Evolutionary conservation across 495 filamentous ascomycete species (phyloP).

Genomic region (Penicillium chermesinum): DNA sequence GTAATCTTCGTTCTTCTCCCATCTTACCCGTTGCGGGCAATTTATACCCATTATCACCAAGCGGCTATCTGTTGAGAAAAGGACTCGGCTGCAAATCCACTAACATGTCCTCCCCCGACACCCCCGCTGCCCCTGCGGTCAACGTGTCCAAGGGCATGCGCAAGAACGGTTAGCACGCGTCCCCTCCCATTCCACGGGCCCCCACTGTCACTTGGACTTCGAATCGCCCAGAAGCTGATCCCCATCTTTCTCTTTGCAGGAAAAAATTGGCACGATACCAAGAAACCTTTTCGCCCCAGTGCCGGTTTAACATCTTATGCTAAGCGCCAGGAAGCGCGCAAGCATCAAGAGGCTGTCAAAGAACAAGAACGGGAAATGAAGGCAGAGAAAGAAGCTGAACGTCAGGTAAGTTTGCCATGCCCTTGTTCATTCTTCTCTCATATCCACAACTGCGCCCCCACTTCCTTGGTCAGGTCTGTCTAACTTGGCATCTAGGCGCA

Average conservation of each 20-base stretch:
- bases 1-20: not conserved
- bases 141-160: conserved; percentile 35
- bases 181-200: conserved; percentile 4
- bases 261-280: conserved; percentile 85
- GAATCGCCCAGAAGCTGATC: conserved; percentile 18
- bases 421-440: not conserved
- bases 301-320: conserved; percentile 72
- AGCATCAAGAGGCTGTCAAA: conserved; percentile 66
- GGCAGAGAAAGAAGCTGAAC: conserved; percentile 84
- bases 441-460: not conserved
- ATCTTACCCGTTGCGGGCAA: not conserved
- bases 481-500: conserved; percentile 47
- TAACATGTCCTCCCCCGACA: conserved; percentile 24
- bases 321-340: conserved; percentile 61
- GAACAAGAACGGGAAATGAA: conserved; percentile 92
- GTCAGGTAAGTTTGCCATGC: conserved; percentile 54
- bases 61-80: no score
- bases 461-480: conserved; percentile 1
- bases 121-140: conserved; percentile 13
- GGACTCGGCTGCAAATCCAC: no score
- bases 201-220: conserved; percentile 4
- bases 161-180: conserved; percentile 37
- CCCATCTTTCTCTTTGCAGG: conserved; percentile 47
- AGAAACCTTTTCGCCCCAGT: conserved; percentile 81
- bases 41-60: no score